Evolutionary conservation across 495 filamentous ascomycete genomes (phyloP).

Genomic region (Annulohypoxylon bovei): DNA sequence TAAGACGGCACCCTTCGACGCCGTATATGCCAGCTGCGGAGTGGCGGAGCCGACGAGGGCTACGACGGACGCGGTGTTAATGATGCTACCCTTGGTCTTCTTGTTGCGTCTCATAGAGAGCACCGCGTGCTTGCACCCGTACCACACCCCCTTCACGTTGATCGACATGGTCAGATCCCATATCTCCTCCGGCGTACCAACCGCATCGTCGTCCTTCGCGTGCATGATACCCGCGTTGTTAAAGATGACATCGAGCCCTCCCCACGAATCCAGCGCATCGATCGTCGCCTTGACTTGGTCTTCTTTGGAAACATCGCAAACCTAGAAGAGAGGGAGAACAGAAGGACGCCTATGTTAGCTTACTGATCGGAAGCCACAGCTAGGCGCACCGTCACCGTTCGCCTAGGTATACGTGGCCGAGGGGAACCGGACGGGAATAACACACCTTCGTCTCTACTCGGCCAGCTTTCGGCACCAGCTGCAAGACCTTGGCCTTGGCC

Average conservation of each 20-base stretch:
- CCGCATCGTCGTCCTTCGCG: slow-evolving; percentile 82
- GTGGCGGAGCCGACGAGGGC: slow-evolving; percentile 93
- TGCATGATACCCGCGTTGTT: slow-evolving; percentile 99
- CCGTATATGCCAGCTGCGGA: slow-evolving; percentile 94
- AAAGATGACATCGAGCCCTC: slow-evolving; percentile 95
- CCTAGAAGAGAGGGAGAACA: slow-evolving; percentile 42
- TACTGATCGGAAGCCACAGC: background rate
- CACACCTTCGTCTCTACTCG: slow-evolving; percentile 68
- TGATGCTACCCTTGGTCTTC: slow-evolving; percentile 82
- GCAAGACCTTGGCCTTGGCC: slow-evolving; percentile 73
- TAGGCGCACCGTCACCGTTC: background rate
- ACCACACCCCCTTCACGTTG: slow-evolving; percentile 99
- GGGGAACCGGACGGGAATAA: background rate
- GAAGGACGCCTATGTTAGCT: slow-evolving; percentile 3
- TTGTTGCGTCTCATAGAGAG: slow-evolving; percentile 79
- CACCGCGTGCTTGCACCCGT: slow-evolving; percentile 92
- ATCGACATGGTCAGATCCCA: slow-evolving; percentile 95
- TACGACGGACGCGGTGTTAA: slow-evolving; percentile 95
- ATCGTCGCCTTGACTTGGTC: slow-evolving; percentile 74
- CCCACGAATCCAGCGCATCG: slow-evolving; percentile 80
- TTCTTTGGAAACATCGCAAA: slow-evolving; percentile 75
- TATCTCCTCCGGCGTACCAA: slow-evolving; percentile 85
- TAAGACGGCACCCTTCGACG: slow-evolving; percentile 92
- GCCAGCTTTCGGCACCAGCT: slow-evolving; percentile 70
- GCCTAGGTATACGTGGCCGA: background rate